A percentile compares a stretch with the other conserved stretches of the same genome.
Evolutionary conservation across 2,329 filamentous ascomycete species (phyloP).

Genomic region (Bretziella fagacearum): DNA sequence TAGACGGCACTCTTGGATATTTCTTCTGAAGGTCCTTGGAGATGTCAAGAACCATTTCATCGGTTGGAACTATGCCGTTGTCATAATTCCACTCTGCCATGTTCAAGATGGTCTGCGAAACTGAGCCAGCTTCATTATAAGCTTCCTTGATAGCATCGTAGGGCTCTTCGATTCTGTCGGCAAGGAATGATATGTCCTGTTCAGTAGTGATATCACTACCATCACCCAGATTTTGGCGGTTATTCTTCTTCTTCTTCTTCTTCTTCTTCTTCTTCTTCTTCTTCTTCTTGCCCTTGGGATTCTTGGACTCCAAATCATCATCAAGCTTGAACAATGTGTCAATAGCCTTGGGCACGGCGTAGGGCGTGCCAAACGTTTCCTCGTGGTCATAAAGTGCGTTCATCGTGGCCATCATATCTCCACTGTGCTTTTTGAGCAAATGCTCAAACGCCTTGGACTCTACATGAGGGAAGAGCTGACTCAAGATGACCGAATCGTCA

Average conservation of each 20-base stretch:
- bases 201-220: constrained; percentile 1
- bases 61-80: constrained; percentile 22
- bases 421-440: constrained; percentile 3
- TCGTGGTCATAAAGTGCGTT: constrained; percentile 68
- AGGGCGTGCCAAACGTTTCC: constrained; percentile 24
- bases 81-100: constrained; percentile 29
- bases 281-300: constrained; percentile 20
- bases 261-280: constrained; percentile 26
- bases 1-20: constrained; percentile 27
- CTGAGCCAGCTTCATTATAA: constrained; percentile 26
- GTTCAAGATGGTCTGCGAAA: constrained; percentile 25
- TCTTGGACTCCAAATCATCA: constrained; percentile 21
- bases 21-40: constrained; percentile 23
- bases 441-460: constrained; percentile 5
- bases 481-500: constrained; percentile 7
- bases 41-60: constrained; percentile 20
- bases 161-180: constrained; percentile 27
- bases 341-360: constrained; percentile 47
- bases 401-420: constrained; percentile 33
- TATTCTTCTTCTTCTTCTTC: constrained; percentile 7
- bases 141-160: constrained; percentile 26
- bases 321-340: constrained; percentile 58
- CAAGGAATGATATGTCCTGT: constrained; percentile 28
- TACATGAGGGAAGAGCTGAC: constrained; percentile 9
- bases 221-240: background rate